A percentile compares a stretch with the other conserved stretches of the same genome.
These are phyloP conservation scores for Clausena lansium DNA, from an alignment of 345 rosid species.

Conservation along the genomic window DNA sequence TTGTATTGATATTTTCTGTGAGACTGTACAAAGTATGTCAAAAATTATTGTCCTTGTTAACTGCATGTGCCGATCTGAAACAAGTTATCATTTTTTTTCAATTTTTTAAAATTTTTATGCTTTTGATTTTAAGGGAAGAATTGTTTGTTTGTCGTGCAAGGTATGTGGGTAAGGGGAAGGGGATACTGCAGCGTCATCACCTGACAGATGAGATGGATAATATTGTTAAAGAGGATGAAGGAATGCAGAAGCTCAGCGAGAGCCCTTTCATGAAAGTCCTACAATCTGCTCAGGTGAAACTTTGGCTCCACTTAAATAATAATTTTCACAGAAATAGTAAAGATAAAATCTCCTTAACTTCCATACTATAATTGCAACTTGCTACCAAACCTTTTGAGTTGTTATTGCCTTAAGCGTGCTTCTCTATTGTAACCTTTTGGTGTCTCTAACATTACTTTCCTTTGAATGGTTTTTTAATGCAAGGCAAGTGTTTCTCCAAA, in stretches of 20 bases:
- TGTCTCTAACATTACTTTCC: not conserved
- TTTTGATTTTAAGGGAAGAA: not conserved
- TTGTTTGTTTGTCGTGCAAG: conserved; percentile 17
- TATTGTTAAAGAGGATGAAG: conserved; percentile 36
- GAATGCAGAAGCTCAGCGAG: conserved; percentile 33
- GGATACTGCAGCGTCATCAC: conserved; percentile 52
- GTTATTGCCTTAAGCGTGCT: not conserved
- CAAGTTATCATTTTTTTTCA: not conserved
- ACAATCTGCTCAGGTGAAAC: conserved; percentile 41
- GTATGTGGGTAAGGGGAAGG: conserved; percentile 48
- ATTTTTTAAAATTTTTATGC: not conserved
- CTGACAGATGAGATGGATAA: conserved; percentile 38
- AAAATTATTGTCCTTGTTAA: not conserved
- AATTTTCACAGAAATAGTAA: too few relatives aligned
- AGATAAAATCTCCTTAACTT: too few relatives aligned
- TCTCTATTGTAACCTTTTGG: not conserved
- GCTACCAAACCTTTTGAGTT: too few relatives aligned
- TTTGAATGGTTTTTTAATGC: not conserved
- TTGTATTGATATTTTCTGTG: not conserved
- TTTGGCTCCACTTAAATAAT: too few relatives aligned
- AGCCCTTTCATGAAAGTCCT: conserved; percentile 44
- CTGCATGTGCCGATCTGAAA: not conserved
- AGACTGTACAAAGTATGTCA: fast-evolving
- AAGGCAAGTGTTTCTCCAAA: not conserved
- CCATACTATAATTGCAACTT: too few relatives aligned